These are phyloP conservation scores for Fimicolochytrium jonesii DNA, from an alignment of 192 early-diverging fungal species.

Conservation along the genomic window DNA sequence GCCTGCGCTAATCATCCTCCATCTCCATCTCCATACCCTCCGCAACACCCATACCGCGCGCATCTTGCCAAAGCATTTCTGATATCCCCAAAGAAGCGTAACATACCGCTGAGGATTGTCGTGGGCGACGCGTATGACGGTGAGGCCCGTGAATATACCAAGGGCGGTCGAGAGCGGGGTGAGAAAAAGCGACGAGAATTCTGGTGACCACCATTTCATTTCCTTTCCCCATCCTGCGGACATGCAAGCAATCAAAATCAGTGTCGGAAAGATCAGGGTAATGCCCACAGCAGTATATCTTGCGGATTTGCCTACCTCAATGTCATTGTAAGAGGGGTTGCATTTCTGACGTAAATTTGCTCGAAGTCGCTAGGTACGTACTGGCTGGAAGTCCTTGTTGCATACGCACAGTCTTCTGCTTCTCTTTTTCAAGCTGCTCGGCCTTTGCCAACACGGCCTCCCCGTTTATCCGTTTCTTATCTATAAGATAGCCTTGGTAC, in stretches of 20 bases:
- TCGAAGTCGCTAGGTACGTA: neutral
- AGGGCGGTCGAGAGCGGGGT: no score
- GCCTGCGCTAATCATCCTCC: neutral
- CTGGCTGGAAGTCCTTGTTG: neutral
- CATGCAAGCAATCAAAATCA: no score
- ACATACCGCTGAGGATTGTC: neutral
- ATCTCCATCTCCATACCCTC: constrained; percentile 5
- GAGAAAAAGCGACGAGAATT: no score
- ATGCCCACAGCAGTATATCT: no score
- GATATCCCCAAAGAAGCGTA: neutral
- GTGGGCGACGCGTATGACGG: no score
- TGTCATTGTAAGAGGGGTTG: no score
- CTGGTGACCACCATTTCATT: no score
- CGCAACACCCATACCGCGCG: neutral
- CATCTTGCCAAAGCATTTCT: neutral
- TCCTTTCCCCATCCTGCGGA: no score
- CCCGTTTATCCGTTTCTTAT: neutral
- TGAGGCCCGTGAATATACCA: no score
- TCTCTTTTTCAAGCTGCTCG: neutral
- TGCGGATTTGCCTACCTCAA: no score
- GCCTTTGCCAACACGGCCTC: neutral
- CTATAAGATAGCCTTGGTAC: neutral
- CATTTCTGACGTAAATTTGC: no score
- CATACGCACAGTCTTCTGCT: neutral
- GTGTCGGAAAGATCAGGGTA: no score